A percentile compares a stretch with the other conserved stretches of the same genome.
phyloP scores from a whole-genome alignment of 2,329 filamentous ascomycete genomes.

The Talaromyces sp. region DNA sequence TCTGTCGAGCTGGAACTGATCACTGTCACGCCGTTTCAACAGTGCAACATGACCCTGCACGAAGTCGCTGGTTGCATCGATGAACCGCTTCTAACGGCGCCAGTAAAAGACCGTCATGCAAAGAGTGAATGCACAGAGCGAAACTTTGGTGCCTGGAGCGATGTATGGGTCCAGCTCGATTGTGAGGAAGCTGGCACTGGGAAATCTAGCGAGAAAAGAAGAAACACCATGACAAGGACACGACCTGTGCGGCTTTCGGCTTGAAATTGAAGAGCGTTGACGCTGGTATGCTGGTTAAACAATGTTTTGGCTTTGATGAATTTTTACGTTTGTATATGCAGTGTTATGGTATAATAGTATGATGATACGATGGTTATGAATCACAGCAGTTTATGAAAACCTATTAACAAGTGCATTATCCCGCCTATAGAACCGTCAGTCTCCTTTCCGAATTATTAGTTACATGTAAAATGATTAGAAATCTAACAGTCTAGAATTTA shows the following conservation, averaged over 20 bases:
- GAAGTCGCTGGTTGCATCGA: slow-evolving; percentile 29
- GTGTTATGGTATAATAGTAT: neutral
- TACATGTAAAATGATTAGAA: neutral
- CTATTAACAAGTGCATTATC: neutral
- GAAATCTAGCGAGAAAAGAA: neutral
- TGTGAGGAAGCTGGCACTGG: slow-evolving; percentile 18
- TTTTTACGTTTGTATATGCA: neutral
- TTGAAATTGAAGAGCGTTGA: neutral
- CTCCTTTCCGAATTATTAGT: neutral
- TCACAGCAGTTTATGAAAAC: neutral
- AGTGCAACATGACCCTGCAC: slow-evolving; percentile 29
- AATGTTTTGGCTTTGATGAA: neutral
- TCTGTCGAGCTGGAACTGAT: slow-evolving; percentile 6
- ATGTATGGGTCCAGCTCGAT: slow-evolving; percentile 28
- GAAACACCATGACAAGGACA: neutral
- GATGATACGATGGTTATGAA: neutral
- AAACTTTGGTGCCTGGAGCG: slow-evolving; percentile 20
- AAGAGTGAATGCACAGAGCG: slow-evolving; percentile 22
- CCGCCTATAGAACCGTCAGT: neutral
- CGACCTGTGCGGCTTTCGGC: neutral
- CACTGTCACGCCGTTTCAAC: slow-evolving; percentile 7
- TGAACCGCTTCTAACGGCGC: slow-evolving; percentile 21
- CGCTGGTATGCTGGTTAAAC: neutral
- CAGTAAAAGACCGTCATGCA: slow-evolving; percentile 18
- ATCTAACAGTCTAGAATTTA: neutral